Percentiles rank a stretch among this genome's conserved stretches.
Conservation (phyloP, 2,329 filamentous ascomycete genomes). For the Xylaria sp. region DNA sequence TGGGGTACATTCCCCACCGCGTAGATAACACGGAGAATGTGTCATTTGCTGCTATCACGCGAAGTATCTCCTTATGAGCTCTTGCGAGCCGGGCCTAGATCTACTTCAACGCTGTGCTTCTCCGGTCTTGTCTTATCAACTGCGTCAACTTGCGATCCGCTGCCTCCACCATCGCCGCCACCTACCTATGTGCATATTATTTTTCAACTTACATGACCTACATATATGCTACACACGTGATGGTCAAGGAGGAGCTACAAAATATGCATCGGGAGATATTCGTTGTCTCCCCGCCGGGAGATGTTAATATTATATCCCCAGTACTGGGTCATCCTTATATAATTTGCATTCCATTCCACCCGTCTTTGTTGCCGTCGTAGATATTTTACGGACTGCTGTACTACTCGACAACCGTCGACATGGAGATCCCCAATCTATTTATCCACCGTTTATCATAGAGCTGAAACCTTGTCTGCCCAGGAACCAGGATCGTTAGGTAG, state of each 20-base stretch:
- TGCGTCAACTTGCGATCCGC: constrained; percentile 1
- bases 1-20: neutral
- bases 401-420: neutral
- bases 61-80: constrained; percentile 24
- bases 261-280: constrained; percentile 12
- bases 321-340: neutral
- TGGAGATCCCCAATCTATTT: constrained; percentile 1
- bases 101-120: neutral
- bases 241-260: neutral
- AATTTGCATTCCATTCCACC: neutral
- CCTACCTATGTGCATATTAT: neutral
- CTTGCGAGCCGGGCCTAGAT: neutral
- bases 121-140: neutral
- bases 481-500: constrained; percentile 22
- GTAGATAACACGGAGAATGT: neutral
- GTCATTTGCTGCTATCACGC: neutral
- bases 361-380: neutral
- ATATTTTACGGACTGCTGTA: neutral
- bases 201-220: neutral
- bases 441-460: constrained; percentile 3
- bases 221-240: constrained; percentile 25
- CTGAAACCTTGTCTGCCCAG: constrained; percentile 26
- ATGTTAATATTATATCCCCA: neutral
- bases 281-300: neutral
- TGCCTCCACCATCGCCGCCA: constrained; percentile 8